These are phyloP conservation scores for Casuarina glauca DNA, from an alignment of 306 rosid genomes.

Conservation along the genomic window DNA sequence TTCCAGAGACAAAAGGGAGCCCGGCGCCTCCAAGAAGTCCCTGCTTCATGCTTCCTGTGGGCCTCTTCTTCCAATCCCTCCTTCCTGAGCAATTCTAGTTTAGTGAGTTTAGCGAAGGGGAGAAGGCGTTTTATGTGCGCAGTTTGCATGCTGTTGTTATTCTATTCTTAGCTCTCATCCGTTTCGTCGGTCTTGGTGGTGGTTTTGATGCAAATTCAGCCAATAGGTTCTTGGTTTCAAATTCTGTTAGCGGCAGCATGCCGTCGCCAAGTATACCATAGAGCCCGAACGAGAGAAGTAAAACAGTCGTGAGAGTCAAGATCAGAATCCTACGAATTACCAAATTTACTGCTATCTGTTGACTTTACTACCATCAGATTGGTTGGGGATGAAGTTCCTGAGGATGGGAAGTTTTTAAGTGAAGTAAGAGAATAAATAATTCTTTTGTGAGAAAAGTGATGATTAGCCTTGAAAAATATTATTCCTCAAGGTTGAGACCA, in stretches of 20 bases:
- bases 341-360: not conserved
- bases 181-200: not conserved
- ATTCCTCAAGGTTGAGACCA: not conserved
- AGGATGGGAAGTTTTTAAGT: not conserved
- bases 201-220: slow-evolving; percentile 3
- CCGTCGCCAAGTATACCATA: not conserved
- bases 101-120: no score
- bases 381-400: not conserved
- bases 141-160: no score
- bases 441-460: not conserved
- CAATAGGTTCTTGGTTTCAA: not conserved
- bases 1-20: slow-evolving; percentile 50
- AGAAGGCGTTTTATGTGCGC: no score
- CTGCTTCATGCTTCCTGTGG: slow-evolving; percentile 55
- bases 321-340: not conserved
- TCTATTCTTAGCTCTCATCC: not conserved
- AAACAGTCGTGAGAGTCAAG: not conserved
- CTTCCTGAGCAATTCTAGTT: no score
- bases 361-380: not conserved
- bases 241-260: not conserved
- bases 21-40: slow-evolving; percentile 57
- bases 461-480: not conserved
- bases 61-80: not conserved
- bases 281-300: not conserved
- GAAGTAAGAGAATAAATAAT: not conserved